A percentile compares a stretch with the other conserved stretches of the same genome.
Conservation (phyloP, 768 basidiomycete genomes). For the Suillus fuscotomentosus region DNA sequence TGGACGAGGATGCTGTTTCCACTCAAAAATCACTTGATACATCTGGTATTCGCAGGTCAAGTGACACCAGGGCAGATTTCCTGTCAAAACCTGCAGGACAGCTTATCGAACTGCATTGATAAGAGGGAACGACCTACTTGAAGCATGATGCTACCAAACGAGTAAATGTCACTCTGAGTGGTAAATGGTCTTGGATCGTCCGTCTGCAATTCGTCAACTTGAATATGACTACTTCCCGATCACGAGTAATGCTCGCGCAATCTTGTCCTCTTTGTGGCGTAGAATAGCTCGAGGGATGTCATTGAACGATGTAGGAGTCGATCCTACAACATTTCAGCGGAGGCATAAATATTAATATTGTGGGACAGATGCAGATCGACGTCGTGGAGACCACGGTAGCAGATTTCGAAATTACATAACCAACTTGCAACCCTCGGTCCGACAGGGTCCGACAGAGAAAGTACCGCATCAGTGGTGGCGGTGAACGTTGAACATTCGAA, state of each 20-base stretch:
- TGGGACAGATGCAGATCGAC: neutral
- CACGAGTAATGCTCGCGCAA: no score
- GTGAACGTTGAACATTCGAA: no score
- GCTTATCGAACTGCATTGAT: neutral
- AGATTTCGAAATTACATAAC: no score
- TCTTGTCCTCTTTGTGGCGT: slow-evolving; percentile 64
- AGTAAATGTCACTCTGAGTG: slow-evolving; percentile 38
- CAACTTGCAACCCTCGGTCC: no score
- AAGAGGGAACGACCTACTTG: slow-evolving; percentile 9
- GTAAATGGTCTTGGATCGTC: neutral
- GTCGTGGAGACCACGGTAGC: neutral
- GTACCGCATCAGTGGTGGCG: no score
- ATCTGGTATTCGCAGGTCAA: neutral
- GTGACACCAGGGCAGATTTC: neutral
- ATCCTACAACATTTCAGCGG: slow-evolving; percentile 39
- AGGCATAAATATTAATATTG: neutral
- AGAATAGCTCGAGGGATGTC: slow-evolving; percentile 79
- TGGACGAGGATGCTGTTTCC: neutral
- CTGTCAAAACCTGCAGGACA: neutral
- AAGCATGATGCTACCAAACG: slow-evolving; percentile 37
- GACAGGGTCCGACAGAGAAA: no score
- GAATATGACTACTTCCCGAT: no score
- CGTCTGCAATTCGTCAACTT: no score
- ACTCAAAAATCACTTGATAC: neutral
- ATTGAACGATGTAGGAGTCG: slow-evolving; percentile 81